Evolutionary conservation across 2,329 filamentous ascomycete genomes (phyloP), one percentile per base, ranked within the genome.

Genomic region (Fusarium circinatum): DNA sequence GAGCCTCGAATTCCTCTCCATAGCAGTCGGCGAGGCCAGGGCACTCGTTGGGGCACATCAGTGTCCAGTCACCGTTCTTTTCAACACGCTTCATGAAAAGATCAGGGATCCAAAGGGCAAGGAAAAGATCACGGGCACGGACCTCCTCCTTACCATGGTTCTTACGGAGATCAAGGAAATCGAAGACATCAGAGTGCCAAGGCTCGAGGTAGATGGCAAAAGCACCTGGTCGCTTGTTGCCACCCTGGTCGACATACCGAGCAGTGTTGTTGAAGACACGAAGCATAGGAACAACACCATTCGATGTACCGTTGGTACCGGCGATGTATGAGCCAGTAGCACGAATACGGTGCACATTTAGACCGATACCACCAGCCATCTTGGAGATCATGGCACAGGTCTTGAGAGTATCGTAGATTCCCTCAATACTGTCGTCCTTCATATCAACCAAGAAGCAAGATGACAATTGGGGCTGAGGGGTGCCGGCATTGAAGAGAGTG

Each of bases 1-100:
- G 89, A 70, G 92, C 94, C 84, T 98, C 95, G 74, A 98, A 99
- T 85, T 98, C 96, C 2, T 98, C 96, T 71, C 96, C 96, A 79
- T 98, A 98, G 80, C 97, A 94, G 84, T 99, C 96, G 65, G 96
- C 95, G 73, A 99, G 90, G 66, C 96, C 96, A 67, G 96, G 93
- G 80, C 94, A 96, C 85, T 99, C 96, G 80, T 97, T 97, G 73
- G 96, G 96, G 84, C 96, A 99, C 93, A 99, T 98, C 48, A 99
- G 88, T 24, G 96, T 98, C 96, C 96, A 99, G 69, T 96, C 93
- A 65, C 91, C 93, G 83, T 99, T 99, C 88, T 94, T 92, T 86
- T 99, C 95, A 64, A 99, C 96, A 83, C 96, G 95, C 89, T 98
- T 97, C 96, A 99, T 99, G 91, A 99, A 99, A 51, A 99, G 90